Evolutionary conservation across 2,329 filamentous ascomycete genomes (phyloP).

Genomic region (Penicillium sclerotiorum): DNA sequence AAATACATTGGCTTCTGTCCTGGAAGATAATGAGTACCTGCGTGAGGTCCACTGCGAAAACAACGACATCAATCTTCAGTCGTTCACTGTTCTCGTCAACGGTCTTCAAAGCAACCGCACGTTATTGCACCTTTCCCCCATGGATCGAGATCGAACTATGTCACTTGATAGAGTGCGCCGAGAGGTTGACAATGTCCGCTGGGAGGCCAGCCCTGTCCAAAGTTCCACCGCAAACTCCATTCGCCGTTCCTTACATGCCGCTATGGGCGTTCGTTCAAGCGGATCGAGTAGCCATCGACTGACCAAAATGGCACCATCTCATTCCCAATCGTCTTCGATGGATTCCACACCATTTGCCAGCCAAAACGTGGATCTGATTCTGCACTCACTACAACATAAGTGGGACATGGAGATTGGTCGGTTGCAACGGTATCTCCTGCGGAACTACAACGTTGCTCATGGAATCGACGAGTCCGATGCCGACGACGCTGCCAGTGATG

Average conservation of each 20-base stretch:
- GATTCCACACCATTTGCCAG: conserved; percentile 30
- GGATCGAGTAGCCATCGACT: conserved; percentile 31
- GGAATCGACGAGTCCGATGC: conserved; percentile 31
- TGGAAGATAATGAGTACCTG: conserved; percentile 65
- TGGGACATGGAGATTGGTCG: conserved; percentile 50
- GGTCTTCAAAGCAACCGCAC: conserved; percentile 67
- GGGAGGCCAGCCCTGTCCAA: conserved; percentile 38
- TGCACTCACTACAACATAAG: conserved; percentile 46
- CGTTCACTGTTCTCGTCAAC: conserved; percentile 70
- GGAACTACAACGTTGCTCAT: conserved; percentile 48
- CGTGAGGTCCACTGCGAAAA: conserved; percentile 70
- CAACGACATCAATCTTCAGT: conserved; percentile 71
- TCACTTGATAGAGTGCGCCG: conserved; percentile 63
- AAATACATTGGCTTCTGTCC: conserved; percentile 68
- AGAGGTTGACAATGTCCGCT: conserved; percentile 56
- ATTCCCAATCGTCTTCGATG: conserved; percentile 20
- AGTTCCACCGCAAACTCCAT: conserved; percentile 42
- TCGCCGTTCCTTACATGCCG: conserved; percentile 47
- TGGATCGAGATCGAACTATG: conserved; percentile 63
- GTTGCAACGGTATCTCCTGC: conserved; percentile 47
- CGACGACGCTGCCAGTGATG: conserved; percentile 40
- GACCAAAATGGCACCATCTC: conserved; percentile 32
- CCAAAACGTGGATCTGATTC: conserved; percentile 45
- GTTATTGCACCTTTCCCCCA: conserved; percentile 63
- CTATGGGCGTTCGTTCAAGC: conserved; percentile 36